phyloP scores from a whole-genome alignment of 768 basidiomycete species.

The Gymnopilus dilepis region DNA sequence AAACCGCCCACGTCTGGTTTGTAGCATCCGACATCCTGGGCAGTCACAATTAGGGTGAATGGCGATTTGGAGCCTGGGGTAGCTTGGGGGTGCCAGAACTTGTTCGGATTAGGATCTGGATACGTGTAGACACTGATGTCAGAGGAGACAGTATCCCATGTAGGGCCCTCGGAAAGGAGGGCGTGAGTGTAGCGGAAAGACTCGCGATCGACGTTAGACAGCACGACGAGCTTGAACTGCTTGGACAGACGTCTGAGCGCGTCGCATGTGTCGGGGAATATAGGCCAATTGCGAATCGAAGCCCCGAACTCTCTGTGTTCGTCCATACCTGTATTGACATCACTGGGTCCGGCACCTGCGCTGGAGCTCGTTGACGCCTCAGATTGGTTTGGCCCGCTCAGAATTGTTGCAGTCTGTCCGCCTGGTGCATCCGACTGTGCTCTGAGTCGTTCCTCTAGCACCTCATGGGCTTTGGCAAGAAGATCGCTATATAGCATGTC shows the following conservation, averaged over 20 bases:
- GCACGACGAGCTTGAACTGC: constrained; percentile 71
- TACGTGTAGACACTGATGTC: constrained; percentile 35
- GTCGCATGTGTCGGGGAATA: constrained; percentile 68
- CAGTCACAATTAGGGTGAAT: constrained; percentile 71
- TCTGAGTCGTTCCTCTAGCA: constrained; percentile 41
- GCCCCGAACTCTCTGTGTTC: constrained; percentile 57
- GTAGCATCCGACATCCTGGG: constrained; percentile 75
- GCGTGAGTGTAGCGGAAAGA: constrained; percentile 67
- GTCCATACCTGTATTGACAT: constrained; percentile 17
- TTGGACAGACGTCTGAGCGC: constrained; percentile 65
- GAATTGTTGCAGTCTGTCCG: constrained; percentile 4
- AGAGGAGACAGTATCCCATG: constrained; percentile 24
- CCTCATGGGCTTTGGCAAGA: constrained; percentile 53
- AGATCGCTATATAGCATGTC: constrained; percentile 65
- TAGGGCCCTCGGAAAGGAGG: constrained; percentile 51
- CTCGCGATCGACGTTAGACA: constrained; percentile 75
- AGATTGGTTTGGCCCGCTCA: constrained; percentile 22
- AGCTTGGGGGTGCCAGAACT: constrained; percentile 50
- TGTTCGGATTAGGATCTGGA: constrained; percentile 37
- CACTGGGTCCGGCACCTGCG: constrained; percentile 18
- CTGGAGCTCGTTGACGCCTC: constrained; percentile 9
- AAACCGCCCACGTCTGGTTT: constrained; percentile 69
- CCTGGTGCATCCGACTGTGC: constrained; percentile 30
- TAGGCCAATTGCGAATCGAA: constrained; percentile 65
- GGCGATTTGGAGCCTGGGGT: constrained; percentile 53